Base-by-base conservation (phyloP, 1,284 basidiomycete species). In the Porphyrellus sp. region DNA sequence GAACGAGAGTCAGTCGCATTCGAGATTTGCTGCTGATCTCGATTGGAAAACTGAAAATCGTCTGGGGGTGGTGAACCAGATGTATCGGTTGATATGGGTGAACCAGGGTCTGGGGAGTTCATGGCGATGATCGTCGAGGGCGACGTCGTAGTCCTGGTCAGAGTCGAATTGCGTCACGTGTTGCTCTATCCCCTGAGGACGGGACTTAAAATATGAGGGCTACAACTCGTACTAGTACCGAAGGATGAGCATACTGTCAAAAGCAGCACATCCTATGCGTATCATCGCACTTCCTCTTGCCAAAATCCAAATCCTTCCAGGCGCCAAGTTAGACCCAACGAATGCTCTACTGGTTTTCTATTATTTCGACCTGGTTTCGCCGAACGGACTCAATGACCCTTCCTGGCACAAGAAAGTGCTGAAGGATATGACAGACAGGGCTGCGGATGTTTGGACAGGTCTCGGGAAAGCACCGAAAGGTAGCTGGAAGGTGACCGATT, bases 401-500 rank as follows among this genome's bases (percentile, higher is more conserved):
- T 31, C 63, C 11, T 51, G 57, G 57, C 47, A 51, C n/a, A 56
- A 51, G 35, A 54, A 52, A 9, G 63, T 66, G 57, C 55, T 70
- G 13, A 77, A 75, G 7, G 79, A 75, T 74, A 70, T 68, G 2
- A 71, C 76, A 8, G 63, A 62, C 21, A 88, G 84, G 59, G 81
- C 79, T 1, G 63, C 75, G 1, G 66, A 73, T 39, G 67, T 77
- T 5, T 90, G 87, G 88, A 73, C 80, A 15, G 71, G 73, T 16
- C 82, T 87, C 60, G 88, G 86, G 15, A 82, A 82, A 56, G 80
- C 84, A 4, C 67, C 71, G 5, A 72, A 82, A 50, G 80, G 78
- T 12, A 79, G 75, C 52, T 90, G 87, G 87, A 83, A 84, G 79
- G 87, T 86, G 53, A 7, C 72, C 58, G n/a, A n/a, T 30, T 50